Evolutionary conservation across 805 yeast species (phyloP).

Genomic region (Teunomyces gatunensis): DNA sequence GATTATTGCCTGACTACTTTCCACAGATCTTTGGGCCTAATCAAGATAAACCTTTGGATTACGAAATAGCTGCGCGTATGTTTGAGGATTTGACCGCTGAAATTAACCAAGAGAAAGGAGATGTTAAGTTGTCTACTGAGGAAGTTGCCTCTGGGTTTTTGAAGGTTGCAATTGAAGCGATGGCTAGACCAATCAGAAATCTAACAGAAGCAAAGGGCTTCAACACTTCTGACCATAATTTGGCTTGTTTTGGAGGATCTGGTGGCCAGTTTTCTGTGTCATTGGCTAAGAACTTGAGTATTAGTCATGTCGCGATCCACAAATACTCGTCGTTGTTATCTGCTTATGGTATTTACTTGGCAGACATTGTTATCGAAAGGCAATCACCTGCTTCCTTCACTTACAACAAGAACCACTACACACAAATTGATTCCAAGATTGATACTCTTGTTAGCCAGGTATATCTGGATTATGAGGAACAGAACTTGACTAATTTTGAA

Average conservation of each 20-base stretch:
- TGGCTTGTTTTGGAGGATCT: conserved; percentile 90
- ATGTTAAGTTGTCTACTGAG: conserved; percentile 46
- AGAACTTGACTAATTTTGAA: conserved; percentile 46
- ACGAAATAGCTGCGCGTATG: conserved; percentile 39
- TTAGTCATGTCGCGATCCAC: conserved; percentile 67
- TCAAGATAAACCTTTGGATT: conserved; percentile 32
- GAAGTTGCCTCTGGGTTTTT: conserved; percentile 80
- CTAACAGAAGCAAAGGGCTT: conserved; percentile 84
- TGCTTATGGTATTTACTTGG: conserved; percentile 85
- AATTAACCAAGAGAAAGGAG: conserved; percentile 51
- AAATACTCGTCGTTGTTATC: conserved; percentile 80
- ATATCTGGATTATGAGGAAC: conserved; percentile 34
- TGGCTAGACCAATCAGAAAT: conserved; percentile 88
- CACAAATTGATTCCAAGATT: conserved; percentile 44
- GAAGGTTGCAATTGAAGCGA: conserved; percentile 79
- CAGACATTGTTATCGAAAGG: conserved; percentile 44
- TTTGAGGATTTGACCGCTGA: conserved; percentile 52
- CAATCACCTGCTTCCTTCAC: conserved; percentile 33
- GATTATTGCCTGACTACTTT: conserved; percentile 34
- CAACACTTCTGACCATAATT: conserved; percentile 58
- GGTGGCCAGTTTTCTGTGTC: conserved; percentile 90
- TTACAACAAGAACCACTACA: conserved; percentile 24
- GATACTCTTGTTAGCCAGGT: conserved; percentile 45
- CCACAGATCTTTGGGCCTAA: conserved; percentile 40
- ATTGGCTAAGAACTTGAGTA: conserved; percentile 70